These are phyloP conservation scores for Xerocomus brunneocitrinus DNA, from an alignment of 768 basidiomycete species.

Conservation along the genomic window DNA sequence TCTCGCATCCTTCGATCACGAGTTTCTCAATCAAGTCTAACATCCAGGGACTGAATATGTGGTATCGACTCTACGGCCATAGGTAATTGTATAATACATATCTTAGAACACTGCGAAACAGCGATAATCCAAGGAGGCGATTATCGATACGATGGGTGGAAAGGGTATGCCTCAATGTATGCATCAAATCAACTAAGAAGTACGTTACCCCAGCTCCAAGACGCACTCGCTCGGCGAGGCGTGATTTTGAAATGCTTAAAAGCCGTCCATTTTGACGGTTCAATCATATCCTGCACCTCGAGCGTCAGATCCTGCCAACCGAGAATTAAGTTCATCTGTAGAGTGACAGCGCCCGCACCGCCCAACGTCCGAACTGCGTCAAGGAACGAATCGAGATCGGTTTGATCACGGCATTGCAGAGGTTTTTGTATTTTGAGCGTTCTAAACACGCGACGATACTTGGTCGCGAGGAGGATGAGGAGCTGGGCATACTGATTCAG, in stretches of 20 bases:
- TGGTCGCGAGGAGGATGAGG: conserved; percentile 19
- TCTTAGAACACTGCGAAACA: neutral
- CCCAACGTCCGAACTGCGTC: conserved; percentile 12
- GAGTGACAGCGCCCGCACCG: conserved; percentile 10
- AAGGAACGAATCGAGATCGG: conserved; percentile 14
- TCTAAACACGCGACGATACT: conserved; percentile 19
- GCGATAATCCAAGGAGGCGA: too few species aligned
- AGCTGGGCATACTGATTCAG: conserved; percentile 15
- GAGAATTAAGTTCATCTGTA: conserved; percentile 16
- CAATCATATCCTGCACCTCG: conserved; percentile 21
- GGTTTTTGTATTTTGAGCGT: conserved; percentile 17
- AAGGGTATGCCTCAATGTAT: too few species aligned
- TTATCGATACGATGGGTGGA: neutral
- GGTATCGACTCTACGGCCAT: neutral
- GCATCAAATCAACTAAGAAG: conserved; percentile 3
- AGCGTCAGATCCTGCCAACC: conserved; percentile 12
- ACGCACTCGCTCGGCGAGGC: conserved; percentile 4
- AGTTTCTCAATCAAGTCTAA: too few species aligned
- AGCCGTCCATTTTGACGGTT: conserved; percentile 16
- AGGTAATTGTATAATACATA: neutral
- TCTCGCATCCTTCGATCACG: too few species aligned
- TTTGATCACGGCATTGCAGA: conserved; percentile 14
- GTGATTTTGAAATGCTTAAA: conserved; percentile 14
- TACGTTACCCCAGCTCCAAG: conserved; percentile 15
- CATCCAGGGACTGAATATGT: neutral